Base-by-base conservation (phyloP, 208 protist species). In the Kentomonas sorsogonicus region DNA sequence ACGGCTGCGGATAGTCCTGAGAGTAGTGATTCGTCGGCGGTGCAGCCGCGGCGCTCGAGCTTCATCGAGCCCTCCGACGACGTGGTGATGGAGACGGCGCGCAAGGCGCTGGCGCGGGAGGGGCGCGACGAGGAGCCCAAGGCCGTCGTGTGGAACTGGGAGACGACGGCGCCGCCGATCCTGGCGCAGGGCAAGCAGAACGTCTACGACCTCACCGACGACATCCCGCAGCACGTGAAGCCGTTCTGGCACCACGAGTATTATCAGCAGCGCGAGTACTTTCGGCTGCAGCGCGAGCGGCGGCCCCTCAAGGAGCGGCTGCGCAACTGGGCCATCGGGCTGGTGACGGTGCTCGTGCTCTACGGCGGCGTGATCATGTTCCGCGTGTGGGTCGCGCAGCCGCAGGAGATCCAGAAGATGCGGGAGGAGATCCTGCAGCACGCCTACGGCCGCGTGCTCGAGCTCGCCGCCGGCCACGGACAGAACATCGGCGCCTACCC, bases 401-500 rank as follows among this genome's bases (percentile, higher is more conserved):
- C 88, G 39, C 74, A 74, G 16, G 77, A 94, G 69, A 70, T 94
- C 26, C 76, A 77, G 4, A 56, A 88, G 62, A 38, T 94, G 66
- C 83, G 88, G 7, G 82, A 90, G 69, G 77, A 94, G 41, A 43
- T 94, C 4, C 70, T 94, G 40, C 82, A 94, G 62, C 67, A 89
- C 60, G 78, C 84, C 15, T 94, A 93, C 61, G 89, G 85, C 36
- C 72, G 72, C 23, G 89, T 93, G 50, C 74, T 95, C 31, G 89
- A 95, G 76, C 76, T 93, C 13, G 82, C 83, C 2, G 89, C 89
- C 0, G 89, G 89, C 15, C 84, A 92, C 60, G 89, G 89, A 0
- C 85, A 88, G 70, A 95, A 92, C 77, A 91, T 95, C 60, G 85
- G 85, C 26, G 78, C 83, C 59, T 95, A 95, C 65, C 89, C 89